phyloP scores from a whole-genome alignment of 306 rosid genomes.

The Sesbania bispinosa region DNA sequence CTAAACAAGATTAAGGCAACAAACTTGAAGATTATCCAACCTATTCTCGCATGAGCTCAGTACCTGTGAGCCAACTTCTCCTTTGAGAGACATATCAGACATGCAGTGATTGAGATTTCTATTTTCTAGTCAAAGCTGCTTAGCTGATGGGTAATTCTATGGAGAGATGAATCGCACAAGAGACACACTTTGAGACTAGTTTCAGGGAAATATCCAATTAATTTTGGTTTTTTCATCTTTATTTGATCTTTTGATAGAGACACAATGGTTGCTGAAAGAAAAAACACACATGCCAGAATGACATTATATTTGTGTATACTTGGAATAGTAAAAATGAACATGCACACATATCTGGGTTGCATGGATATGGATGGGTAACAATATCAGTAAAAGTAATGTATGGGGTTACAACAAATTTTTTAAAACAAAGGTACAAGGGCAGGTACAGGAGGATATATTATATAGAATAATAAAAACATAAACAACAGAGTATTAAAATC shows the following conservation, averaged over 20 bases:
- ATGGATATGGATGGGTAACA: neutral
- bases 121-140: neutral
- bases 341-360: neutral
- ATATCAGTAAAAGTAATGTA: no score
- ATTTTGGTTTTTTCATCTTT: neutral
- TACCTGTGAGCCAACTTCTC: constrained; percentile 68
- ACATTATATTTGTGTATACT: neutral
- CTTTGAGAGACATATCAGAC: constrained; percentile 18
- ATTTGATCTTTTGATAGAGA: neutral
- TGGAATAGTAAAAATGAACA: neutral
- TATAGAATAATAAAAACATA: neutral
- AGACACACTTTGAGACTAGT: neutral
- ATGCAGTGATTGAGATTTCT: neutral
- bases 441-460: no score
- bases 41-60: constrained; percentile 25
- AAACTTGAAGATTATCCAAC: constrained; percentile 18
- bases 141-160: neutral
- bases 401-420: no score
- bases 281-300: neutral
- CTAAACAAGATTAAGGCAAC: constrained; percentile 18
- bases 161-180: neutral
- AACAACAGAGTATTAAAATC: no score
- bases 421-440: no score
- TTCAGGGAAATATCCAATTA: neutral
- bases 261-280: no score